Percentiles rank a stretch among this genome's conserved stretches.
Evolutionary conservation across 129 eudicot species (phyloP).

Genomic region (Arctium minus): DNA sequence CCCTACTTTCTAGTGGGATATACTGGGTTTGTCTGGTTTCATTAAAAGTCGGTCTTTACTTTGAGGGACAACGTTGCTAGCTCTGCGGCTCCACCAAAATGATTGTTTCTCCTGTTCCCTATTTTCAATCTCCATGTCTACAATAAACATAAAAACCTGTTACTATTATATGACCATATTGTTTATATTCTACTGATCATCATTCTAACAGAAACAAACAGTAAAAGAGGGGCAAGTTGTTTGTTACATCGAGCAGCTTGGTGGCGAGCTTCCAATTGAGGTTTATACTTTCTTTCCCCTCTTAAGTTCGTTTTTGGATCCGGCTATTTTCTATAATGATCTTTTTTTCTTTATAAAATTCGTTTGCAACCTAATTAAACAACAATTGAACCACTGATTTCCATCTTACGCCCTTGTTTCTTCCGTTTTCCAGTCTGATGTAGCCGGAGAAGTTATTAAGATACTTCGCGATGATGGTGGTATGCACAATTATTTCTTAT

Average conservation of each 20-base stretch:
- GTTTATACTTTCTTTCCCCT: slow-evolving; percentile 33
- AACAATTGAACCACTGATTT: background rate
- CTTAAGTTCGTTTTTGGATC: background rate
- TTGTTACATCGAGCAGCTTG: slow-evolving; percentile 92
- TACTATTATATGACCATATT: background rate
- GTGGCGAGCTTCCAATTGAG: slow-evolving; percentile 72
- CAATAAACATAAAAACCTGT: no score
- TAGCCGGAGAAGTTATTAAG: slow-evolving; percentile 79
- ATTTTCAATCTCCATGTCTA: no score
- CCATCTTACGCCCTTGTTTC: background rate
- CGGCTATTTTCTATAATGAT: background rate
- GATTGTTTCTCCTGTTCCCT: no score
- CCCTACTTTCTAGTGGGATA: background rate
- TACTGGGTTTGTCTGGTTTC: background rate
- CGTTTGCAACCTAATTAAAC: background rate
- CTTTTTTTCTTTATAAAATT: background rate
- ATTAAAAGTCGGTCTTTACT: background rate
- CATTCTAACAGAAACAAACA: slow-evolving; percentile 54
- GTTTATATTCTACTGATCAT: slow-evolving; percentile 1
- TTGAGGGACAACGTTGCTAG: background rate
- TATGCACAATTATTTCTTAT: slow-evolving; percentile 24
- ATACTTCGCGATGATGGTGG: slow-evolving; percentile 77
- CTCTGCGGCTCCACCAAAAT: no score
- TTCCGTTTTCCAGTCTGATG: slow-evolving; percentile 49
- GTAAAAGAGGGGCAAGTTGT: slow-evolving; percentile 88